These are phyloP conservation scores for Diaporthe australafricana DNA, from an alignment of 2,329 filamentous ascomycete genomes.

Conservation along the genomic window DNA sequence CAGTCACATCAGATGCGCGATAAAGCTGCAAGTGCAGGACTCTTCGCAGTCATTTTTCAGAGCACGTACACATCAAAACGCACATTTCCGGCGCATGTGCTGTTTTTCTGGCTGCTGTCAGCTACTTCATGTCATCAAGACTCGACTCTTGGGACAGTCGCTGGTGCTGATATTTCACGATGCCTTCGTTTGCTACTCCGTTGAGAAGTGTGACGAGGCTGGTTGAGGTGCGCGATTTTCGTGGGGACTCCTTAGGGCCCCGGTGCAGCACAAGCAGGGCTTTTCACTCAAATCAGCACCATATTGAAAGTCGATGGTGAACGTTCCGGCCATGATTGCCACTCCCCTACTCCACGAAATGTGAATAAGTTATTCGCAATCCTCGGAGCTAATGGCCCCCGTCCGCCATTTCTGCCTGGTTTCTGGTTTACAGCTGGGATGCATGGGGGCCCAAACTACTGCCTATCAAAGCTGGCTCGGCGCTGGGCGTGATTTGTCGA, in stretches of 20 bases:
- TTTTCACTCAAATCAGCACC: conserved; percentile 1
- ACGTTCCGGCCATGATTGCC: neutral
- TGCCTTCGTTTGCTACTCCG: neutral
- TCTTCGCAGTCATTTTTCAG: neutral
- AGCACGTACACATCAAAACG: neutral
- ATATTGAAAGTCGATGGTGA: neutral
- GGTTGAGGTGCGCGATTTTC: neutral
- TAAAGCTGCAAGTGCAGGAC: conserved; percentile 30
- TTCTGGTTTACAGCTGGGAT: neutral
- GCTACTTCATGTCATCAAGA: conserved; percentile 2
- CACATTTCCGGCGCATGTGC: neutral
- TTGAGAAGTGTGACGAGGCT: neutral
- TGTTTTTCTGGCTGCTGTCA: conserved; percentile 8
- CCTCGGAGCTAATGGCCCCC: neutral
- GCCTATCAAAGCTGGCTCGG: conserved; percentile 5
- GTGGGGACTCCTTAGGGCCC: neutral
- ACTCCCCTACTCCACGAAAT: neutral
- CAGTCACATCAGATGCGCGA: neutral
- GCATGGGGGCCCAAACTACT: neutral
- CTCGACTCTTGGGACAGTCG: neutral
- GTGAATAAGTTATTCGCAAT: neutral
- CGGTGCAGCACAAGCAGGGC: neutral
- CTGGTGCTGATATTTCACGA: neutral
- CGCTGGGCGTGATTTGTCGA: neutral
- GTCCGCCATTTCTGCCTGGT: neutral